Percentiles rank a stretch among this genome's conserved stretches.
phyloP scores from a whole-genome alignment of 75 land plant species.

The Chamaecyparis obtusa region DNA sequence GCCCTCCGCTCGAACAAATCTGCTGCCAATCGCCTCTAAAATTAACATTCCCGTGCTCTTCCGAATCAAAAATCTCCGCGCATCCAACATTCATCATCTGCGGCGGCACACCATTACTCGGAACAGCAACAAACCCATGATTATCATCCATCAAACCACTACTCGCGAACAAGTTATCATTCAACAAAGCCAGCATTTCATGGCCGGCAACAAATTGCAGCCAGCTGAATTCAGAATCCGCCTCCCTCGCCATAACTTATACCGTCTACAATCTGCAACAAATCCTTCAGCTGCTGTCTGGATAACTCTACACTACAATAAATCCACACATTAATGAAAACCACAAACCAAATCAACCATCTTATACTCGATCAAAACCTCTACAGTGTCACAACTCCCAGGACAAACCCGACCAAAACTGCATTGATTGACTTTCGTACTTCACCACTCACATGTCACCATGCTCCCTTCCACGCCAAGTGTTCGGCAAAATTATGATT shows the following conservation, averaged over 20 bases:
- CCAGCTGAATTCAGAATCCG: not conserved
- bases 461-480: not conserved
- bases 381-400: no score
- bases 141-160: not conserved
- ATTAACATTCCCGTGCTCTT: not conserved
- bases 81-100: not conserved
- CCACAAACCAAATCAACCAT: not conserved
- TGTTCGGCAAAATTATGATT: not conserved
- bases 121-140: no score
- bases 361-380: no score
- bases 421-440: not conserved
- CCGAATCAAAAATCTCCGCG: not conserved
- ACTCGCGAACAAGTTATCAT: not conserved
- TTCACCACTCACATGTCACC: not conserved
- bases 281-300: no score
- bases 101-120: not conserved
- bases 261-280: not conserved
- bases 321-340: not conserved
- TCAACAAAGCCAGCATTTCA: not conserved
- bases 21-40: not conserved
- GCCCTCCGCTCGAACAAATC: not conserved
- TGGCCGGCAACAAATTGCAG: not conserved
- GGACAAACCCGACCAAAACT: not conserved
- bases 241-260: not conserved
- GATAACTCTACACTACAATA: no score